These are phyloP conservation scores for Litchi chinensis DNA, from an alignment of 345 rosid species.

Conservation along the genomic window DNA sequence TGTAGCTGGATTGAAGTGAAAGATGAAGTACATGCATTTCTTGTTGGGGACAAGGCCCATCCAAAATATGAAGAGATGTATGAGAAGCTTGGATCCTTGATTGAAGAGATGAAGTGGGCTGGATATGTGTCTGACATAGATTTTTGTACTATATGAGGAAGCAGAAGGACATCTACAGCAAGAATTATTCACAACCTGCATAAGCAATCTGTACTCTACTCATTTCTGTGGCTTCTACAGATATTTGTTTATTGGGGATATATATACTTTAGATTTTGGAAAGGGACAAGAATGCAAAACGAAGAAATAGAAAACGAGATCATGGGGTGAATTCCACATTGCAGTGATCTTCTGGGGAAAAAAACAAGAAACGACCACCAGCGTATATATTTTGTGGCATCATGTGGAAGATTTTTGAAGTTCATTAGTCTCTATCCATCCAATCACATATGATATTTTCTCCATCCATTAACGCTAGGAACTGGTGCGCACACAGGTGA, in stretches of 20 bases:
- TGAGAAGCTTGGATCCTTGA: slow-evolving; percentile 49
- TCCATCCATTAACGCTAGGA: no score
- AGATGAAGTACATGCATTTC: slow-evolving; percentile 77
- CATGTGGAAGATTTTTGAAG: no score
- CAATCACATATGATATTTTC: no score
- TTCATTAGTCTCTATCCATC: no score
- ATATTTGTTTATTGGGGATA: no score
- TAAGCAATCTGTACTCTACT: background rate
- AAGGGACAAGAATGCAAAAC: background rate
- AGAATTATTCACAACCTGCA: background rate
- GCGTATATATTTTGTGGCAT: no score
- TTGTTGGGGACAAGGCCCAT: slow-evolving; percentile 68
- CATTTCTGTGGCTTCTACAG: background rate
- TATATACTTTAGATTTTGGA: background rate
- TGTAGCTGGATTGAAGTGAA: slow-evolving; percentile 93
- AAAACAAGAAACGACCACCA: background rate
- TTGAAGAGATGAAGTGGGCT: slow-evolving; percentile 57
- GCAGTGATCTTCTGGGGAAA: background rate
- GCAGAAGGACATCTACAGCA: slow-evolving; percentile 6
- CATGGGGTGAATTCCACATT: background rate
- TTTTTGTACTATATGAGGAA: slow-evolving; percentile 26
- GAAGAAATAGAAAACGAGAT: background rate
- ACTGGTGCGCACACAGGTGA: no score
- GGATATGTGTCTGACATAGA: slow-evolving; percentile 30
- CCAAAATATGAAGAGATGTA: slow-evolving; percentile 65